Evolutionary conservation across 1,139 yeast species (phyloP).

Genomic region (Debaryomyces fabryi): DNA sequence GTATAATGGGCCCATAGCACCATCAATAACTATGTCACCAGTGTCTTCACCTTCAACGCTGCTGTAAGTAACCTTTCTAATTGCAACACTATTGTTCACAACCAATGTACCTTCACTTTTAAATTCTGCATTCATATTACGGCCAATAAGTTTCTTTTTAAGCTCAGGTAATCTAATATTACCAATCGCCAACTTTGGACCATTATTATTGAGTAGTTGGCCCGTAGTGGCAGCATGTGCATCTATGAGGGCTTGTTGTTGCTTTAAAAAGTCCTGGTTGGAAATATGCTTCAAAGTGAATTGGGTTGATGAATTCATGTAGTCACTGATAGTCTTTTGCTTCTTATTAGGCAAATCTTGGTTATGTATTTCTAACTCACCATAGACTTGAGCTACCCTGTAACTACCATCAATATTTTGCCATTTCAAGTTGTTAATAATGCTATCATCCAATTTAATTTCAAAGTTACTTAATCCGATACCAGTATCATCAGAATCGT

Average conservation of each 20-base stretch:
- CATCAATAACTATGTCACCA: conserved; percentile 85
- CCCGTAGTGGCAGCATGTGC: conserved; percentile 8
- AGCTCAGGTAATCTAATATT: conserved; percentile 84
- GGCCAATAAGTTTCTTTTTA: conserved; percentile 58
- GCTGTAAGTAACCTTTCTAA: conserved; percentile 64
- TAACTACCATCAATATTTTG: conserved; percentile 81
- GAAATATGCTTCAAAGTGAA: conserved; percentile 35
- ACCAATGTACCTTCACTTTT: conserved; percentile 92
- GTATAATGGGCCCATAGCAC: conserved; percentile 73
- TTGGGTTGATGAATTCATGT: conserved; percentile 38
- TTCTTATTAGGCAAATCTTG: conserved; percentile 20
- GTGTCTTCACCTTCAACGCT: conserved; percentile 52
- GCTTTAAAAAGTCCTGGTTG: conserved; percentile 17
- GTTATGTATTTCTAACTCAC: conserved; percentile 58
- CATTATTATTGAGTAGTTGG: conserved; percentile 18
- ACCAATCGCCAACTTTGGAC: conserved; percentile 73
- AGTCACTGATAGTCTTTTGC: conserved; percentile 30
- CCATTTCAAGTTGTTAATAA: conserved; percentile 74
- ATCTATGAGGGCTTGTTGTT: conserved; percentile 14
- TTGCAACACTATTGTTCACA: conserved; percentile 75
- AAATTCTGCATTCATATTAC: conserved; percentile 79
- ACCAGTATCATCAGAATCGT: conserved; percentile 33
- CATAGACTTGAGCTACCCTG: conserved; percentile 80
- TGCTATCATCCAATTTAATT: conserved; percentile 66
- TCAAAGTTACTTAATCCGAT: conserved; percentile 64